Evolutionary conservation across 2,329 filamentous ascomycete genomes (phyloP).

Genomic region (Lasiodiplodia sp.): DNA sequence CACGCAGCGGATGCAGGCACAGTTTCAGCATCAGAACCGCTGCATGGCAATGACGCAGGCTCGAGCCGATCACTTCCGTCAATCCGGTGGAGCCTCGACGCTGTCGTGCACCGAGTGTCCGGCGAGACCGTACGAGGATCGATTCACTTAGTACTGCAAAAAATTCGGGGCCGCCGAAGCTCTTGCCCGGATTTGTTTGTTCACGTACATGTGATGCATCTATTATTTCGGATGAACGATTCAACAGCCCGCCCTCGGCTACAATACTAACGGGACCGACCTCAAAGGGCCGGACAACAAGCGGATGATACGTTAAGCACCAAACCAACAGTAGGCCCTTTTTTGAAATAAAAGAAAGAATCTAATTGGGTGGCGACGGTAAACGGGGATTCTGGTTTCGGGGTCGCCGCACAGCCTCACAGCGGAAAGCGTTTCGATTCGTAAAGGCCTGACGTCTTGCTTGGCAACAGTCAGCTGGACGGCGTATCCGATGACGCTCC

Average conservation of each 20-base stretch:
- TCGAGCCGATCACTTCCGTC: constrained; percentile 10
- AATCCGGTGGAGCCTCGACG: not conserved
- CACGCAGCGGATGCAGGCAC: not conserved
- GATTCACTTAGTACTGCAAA: too few relatives aligned
- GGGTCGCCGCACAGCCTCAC: not conserved
- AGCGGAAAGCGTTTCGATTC: not conserved
- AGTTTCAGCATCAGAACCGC: not conserved
- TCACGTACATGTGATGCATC: too few relatives aligned
- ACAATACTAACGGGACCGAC: not conserved
- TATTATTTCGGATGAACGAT: too few relatives aligned
- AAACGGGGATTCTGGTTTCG: not conserved
- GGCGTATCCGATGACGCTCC: constrained; percentile 21
- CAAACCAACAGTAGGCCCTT: not conserved
- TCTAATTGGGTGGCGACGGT: not conserved
- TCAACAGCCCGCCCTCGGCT: too few relatives aligned
- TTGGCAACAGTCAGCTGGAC: constrained; percentile 25
- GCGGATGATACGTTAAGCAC: not conserved
- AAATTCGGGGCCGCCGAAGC: too few relatives aligned
- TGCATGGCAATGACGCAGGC: not conserved
- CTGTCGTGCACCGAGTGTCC: too few relatives aligned
- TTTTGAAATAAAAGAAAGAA: too few relatives aligned
- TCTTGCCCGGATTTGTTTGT: too few relatives aligned
- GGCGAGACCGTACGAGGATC: too few relatives aligned
- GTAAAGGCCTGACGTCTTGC: not conserved
- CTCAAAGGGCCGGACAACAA: not conserved